phyloP scores from a whole-genome alignment of 805 yeast species.

The Hanseniaspora mollemarum region DNA sequence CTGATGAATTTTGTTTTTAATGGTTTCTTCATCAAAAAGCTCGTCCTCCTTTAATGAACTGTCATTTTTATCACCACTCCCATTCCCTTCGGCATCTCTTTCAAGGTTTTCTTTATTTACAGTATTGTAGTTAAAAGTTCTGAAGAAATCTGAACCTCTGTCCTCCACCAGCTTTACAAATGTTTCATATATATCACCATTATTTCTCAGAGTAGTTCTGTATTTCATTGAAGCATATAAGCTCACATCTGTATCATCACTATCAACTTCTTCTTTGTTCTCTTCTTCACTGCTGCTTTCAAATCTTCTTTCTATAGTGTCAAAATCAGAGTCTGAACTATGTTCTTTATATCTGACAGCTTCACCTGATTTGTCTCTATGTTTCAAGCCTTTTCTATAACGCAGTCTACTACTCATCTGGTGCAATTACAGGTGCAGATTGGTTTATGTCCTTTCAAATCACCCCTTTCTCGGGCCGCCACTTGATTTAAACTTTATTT shows the following conservation, averaged over 20 bases:
- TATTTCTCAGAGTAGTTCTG: not conserved
- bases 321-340: not conserved
- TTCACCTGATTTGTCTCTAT: not conserved
- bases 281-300: not conserved
- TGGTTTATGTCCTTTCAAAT: no score
- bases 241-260: not conserved
- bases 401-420: not conserved
- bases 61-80: conserved; percentile 16
- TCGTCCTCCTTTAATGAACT: conserved; percentile 22
- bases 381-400: not conserved
- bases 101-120: not conserved
- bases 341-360: not conserved
- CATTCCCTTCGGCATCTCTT: conserved; percentile 15
- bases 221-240: not conserved
- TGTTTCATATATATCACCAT: not conserved
- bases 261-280: not conserved
- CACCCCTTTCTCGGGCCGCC: no score
- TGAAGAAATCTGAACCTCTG: not conserved
- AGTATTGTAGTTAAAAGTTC: not conserved
- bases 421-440: no score
- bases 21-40: conserved; percentile 33
- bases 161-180: not conserved
- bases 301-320: not conserved
- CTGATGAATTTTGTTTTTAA: conserved; percentile 51
- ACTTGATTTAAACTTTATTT: no score